Percentiles rank a stretch among this genome's conserved stretches.
These are phyloP conservation scores for Penicillium lagena DNA, from an alignment of 495 filamentous ascomycete genomes.

Conservation along the genomic window DNA sequence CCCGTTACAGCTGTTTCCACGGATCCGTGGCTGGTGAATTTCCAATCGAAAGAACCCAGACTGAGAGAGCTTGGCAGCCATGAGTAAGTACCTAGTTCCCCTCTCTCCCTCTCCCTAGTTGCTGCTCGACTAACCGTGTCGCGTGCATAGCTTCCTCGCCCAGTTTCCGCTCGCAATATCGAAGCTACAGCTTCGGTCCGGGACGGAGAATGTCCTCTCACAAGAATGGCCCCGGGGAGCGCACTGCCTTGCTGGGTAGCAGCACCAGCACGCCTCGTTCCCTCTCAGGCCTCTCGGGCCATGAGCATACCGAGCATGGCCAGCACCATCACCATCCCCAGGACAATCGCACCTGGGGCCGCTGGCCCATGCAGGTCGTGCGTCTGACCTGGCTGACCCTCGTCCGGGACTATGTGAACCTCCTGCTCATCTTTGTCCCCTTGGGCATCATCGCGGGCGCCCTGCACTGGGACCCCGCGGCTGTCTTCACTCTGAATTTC, in stretches of 20 bases:
- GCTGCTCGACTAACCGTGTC: no score
- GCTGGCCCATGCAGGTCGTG: slow-evolving; percentile 47
- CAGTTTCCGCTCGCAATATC: slow-evolving; percentile 24
- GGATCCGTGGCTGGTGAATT: slow-evolving; percentile 8
- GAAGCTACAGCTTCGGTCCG: slow-evolving; percentile 27
- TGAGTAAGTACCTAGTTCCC: no score
- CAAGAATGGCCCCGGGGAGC: slow-evolving; percentile 28
- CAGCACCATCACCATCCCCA: slow-evolving; percentile 22
- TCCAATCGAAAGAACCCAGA: no score
- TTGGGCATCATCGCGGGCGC: slow-evolving; percentile 75
- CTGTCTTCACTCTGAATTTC: slow-evolving; percentile 87
- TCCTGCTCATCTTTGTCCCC: slow-evolving; percentile 85
- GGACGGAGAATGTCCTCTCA: slow-evolving; percentile 24
- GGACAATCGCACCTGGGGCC: slow-evolving; percentile 40
- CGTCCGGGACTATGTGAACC: slow-evolving; percentile 72
- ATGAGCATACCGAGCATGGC: slow-evolving; percentile 9
- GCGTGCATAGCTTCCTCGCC: no score
- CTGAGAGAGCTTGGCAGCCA: no score
- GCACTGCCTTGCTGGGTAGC: slow-evolving; percentile 21
- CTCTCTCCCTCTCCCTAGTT: no score
- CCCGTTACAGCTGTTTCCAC: background rate
- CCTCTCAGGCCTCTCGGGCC: slow-evolving; percentile 11
- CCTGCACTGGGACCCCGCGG: slow-evolving; percentile 64
- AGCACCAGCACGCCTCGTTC: slow-evolving; percentile 8
- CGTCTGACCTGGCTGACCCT: slow-evolving; percentile 48